Evolutionary conservation across 768 basidiomycete genomes (phyloP), one percentile per base, ranked within the genome.

Genomic region (Rhizopogon sp.): DNA sequence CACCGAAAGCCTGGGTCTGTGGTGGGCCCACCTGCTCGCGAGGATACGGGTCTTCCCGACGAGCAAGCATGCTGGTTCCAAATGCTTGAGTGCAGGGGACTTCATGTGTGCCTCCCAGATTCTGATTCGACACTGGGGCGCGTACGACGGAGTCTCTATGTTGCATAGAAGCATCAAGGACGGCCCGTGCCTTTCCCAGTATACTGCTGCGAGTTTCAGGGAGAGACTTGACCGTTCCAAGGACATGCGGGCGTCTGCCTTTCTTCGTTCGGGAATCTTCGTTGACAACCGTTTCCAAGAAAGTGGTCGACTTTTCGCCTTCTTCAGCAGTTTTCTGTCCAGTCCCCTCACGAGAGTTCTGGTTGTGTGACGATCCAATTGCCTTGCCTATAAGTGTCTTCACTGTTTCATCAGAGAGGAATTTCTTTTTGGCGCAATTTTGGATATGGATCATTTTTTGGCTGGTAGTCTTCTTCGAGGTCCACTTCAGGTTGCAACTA

Each of bases 401-500:
- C 33, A 92, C 58, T 2, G 87, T 88, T 5, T 82, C 81, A 31
- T 79, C 69, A 6, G 74, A 71, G 41, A 85, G 68, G 4, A 66
- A 71, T 20, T 74, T 72, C 66, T 85, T 90, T 68, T 78, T 84
- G 11, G 86, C 81, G 65, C 91, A 93, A 6, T 74, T 71, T 47
- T 76, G 75, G 40, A 93, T 79, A 64, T 93, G 91, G 3, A 75
- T 60, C 64, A 80, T 67, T 66, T 93, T 93, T 62, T 85, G 82
- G 16, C 69, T 58, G 10, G 71, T 71, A 3, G 79, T 79, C 66
- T 93, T 93, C 52, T 79, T 76, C 11, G 80, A 71, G 3, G 87
- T 92, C 90, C 90, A 93, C 1, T 68, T 68, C 13, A 77, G 63
- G 22, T 82, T 79, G 60, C 90, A 92, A 39, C 78, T 75, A 43